Base-by-base conservation (phyloP, 2,329 filamentous ascomycete genomes). In the Pseudonectria foliicola region DNA sequence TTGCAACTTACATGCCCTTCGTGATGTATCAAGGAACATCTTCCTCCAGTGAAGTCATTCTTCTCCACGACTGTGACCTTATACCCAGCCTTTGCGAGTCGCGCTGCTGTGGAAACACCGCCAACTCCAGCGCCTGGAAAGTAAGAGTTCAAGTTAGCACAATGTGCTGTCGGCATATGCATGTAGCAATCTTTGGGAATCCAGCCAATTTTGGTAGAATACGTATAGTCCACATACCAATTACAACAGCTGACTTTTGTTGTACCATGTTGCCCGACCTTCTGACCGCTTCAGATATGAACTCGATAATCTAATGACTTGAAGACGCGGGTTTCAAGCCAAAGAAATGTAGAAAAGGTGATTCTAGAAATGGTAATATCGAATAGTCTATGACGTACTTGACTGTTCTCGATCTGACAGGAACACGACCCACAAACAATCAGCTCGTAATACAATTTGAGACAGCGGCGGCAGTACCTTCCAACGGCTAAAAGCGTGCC, bases 51-150 rank as follows among this genome's bases (percentile, higher is more conserved):
- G 54, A 83, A 84, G 37, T 64, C 63, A 52, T 87, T 86, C 66
- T 86, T 86, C 59, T 88, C 83, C n/a, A 87, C 61, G 2, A 87
- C 78, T 0, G 80, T 86, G n/a, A 87, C 82, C 24, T 69, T 56
- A 55, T 81, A 78, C 26, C 82, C 83, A 2, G 80, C 73, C 52
- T 80, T 80, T 32, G 80, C 79, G 10, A 87, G 72, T 29, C 82
- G 75, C 3, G 82, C 82, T 37, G 83, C 80, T 2, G 77, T 77
- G n/a, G 80, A 73, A 27, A 85, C 75, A 39, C 82, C 82, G 33
- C 82, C 83, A 29, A 77, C 76, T 39, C 83, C 83, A 21, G 82
- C 81, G 43, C 82, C 81, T 70, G 56, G 36, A 29, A 55, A 13
- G 13, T 13, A 3, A 7, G n/a, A 11, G 3, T 6, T 10, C 21